Percentiles rank a stretch among this genome's conserved stretches.
Conservation (phyloP, 345 rosid genomes). For the Cardiospermum halicacabum region DNA sequence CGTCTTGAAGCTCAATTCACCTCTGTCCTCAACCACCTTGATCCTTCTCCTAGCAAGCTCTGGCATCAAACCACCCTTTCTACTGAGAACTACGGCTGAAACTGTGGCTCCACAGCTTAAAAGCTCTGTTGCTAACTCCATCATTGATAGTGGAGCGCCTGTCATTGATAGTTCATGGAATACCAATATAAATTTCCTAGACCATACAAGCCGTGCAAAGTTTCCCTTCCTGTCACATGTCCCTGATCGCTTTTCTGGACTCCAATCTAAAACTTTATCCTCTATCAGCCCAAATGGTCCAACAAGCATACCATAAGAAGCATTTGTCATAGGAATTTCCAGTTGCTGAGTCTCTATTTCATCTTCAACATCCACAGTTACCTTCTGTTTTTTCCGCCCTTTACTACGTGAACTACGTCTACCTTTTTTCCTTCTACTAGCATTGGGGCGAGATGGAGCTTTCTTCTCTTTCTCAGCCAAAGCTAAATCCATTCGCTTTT, state of each 20-base stretch:
- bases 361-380: conserved; percentile 29
- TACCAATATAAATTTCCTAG: conserved; percentile 81
- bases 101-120: conserved; percentile 98
- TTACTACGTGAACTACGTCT: conserved; percentile 46
- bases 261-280: conserved; percentile 78
- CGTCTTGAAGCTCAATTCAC: conserved; percentile 85
- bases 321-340: conserved; percentile 59
- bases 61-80: conserved; percentile 82
- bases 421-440: conserved; percentile 41
- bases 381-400: conserved; percentile 38
- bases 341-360: conserved; percentile 48
- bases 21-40: conserved; percentile 89
- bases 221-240: conserved; percentile 91
- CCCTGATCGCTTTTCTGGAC: conserved; percentile 86
- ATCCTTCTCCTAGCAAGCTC: conserved; percentile 86
- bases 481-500: conserved; percentile 39
- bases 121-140: conserved; percentile 96
- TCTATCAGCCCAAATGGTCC: conserved; percentile 86
- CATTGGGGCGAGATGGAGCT: conserved; percentile 28
- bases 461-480: conserved; percentile 47
- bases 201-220: conserved; percentile 95
- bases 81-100: conserved; percentile 89
- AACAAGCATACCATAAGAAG: conserved; percentile 67
- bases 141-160: conserved; percentile 95
- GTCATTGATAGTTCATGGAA: conserved; percentile 99